Evolutionary conservation across 1,139 yeast genomes (phyloP).

Genomic region (Magnusiomyces ingens): DNA sequence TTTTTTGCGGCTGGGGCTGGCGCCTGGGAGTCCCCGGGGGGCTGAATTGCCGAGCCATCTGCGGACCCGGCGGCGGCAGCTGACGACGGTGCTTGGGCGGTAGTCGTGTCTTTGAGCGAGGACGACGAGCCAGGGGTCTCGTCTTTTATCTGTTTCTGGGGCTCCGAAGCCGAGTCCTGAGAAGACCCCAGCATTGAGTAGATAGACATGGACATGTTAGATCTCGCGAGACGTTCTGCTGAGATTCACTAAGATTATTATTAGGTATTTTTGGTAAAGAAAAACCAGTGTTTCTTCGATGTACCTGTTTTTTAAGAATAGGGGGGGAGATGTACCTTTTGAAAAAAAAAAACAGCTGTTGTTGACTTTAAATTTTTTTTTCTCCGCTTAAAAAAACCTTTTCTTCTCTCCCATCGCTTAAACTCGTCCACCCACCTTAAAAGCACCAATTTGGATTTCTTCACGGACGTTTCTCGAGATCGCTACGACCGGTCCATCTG

Average conservation of each 20-base stretch:
- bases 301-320: too few relatives aligned
- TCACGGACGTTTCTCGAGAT: too few relatives aligned
- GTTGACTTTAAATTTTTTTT: not conserved
- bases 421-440: too few relatives aligned
- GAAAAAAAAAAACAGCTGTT: not conserved
- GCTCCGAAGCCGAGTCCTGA: conserved; percentile 3
- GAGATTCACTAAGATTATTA: too few relatives aligned
- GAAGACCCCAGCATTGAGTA: conserved; percentile 18
- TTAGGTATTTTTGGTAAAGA: too few relatives aligned
- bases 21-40: conserved; percentile 12
- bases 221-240: too few relatives aligned
- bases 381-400: too few relatives aligned
- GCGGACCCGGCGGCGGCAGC: not conserved
- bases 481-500: too few relatives aligned
- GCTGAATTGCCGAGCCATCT: conserved; percentile 16
- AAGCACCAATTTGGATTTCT: too few relatives aligned
- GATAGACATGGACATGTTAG: conserved; percentile 22
- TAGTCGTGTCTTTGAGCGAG: not conserved
- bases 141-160: not conserved
- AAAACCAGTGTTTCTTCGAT: not conserved
- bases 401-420: too few relatives aligned
- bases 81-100: not conserved
- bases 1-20: not conserved
- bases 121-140: not conserved
- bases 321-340: too few relatives aligned